Conservation (phyloP, 139 green algal species). For the Haematococcus lacustris region DNA sequence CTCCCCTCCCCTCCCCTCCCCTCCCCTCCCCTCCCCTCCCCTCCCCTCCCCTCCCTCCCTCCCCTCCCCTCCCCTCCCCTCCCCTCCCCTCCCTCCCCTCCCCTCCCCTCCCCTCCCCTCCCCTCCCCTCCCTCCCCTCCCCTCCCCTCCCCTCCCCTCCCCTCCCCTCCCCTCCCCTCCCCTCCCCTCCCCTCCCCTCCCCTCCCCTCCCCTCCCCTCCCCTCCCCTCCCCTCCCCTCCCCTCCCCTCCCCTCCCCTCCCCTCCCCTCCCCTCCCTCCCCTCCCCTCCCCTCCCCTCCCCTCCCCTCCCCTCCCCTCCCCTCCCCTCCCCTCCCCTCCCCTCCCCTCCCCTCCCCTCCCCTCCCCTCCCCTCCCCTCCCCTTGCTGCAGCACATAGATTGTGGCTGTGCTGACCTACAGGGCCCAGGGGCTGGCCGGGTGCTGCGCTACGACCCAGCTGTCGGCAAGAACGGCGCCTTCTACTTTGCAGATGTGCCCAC, state of each 20-base stretch:
- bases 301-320: background rate
- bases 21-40: too few species aligned
- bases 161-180: too few species aligned
- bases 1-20: too few species aligned
- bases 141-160: background rate
- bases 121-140: background rate
- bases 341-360: background rate
- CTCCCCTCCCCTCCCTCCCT: too few species aligned
- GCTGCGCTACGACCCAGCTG: conserved; percentile 31
- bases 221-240: background rate
- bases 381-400: background rate
- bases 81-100: too few species aligned
- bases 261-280: background rate
- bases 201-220: background rate
- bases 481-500: conserved; percentile 22
- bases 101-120: too few species aligned
- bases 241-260: background rate
- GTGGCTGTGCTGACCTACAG: background rate
- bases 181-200: background rate
- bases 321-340: background rate
- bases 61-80: too few species aligned
- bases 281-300: background rate
- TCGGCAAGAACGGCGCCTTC: conserved; percentile 30
- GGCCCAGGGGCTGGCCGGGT: conserved; percentile 10
- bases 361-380: background rate